phyloP scores from a whole-genome alignment of 1,284 basidiomycete species.

The Rhizopogon parksii region DNA sequence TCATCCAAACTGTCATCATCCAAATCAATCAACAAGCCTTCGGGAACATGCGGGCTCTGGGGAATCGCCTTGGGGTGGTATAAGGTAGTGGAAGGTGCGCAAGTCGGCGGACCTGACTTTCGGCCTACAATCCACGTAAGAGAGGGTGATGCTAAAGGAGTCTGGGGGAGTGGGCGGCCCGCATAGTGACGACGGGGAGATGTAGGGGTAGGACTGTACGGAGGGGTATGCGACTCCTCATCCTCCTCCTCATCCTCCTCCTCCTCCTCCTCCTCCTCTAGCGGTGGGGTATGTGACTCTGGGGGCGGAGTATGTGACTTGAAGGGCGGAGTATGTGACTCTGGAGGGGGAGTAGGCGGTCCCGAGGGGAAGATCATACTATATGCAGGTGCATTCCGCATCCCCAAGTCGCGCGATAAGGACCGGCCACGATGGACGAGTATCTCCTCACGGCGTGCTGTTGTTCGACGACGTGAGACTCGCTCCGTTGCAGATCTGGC shows the following conservation, averaged over 20 bases:
- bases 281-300: conserved; percentile 5
- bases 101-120: neutral
- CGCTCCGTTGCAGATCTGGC: conserved; percentile 27
- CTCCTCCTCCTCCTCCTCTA: no score
- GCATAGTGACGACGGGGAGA: conserved; percentile 25
- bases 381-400: conserved; percentile 30
- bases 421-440: conserved; percentile 26
- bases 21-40: conserved; percentile 29
- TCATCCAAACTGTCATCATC: conserved; percentile 24
- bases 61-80: conserved; percentile 11
- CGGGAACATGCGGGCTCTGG: conserved; percentile 9
- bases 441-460: conserved; percentile 22
- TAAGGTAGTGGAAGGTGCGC: conserved; percentile 10
- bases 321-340: conserved; percentile 8
- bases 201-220: conserved; percentile 4
- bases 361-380: conserved; percentile 29
- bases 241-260: no score
- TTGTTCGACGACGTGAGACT: conserved; percentile 23
- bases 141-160: conserved; percentile 28
- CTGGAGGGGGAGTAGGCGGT: conserved; percentile 20
- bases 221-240: conserved; percentile 20
- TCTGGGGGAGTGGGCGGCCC: conserved; percentile 28
- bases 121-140: conserved; percentile 25
- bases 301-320: conserved; percentile 22
- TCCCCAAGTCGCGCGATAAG: conserved; percentile 24